Percentiles rank a stretch among this genome's conserved stretches.
phyloP scores from a whole-genome alignment of 176 grass and related monocot genomes.

The Areca catechu region DNA sequence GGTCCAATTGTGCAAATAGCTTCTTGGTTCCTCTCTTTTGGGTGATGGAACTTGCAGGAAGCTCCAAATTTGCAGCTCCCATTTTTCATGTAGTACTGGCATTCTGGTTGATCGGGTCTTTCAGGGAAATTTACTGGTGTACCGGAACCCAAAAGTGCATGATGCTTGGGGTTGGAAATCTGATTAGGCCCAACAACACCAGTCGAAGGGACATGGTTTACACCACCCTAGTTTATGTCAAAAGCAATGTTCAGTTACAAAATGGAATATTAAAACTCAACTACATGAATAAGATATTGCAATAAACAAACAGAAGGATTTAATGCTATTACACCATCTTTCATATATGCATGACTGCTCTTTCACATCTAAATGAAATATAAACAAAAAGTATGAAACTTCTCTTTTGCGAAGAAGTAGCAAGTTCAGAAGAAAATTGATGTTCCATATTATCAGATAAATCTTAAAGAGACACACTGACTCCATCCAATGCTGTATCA shows the following conservation, averaged over 20 bases:
- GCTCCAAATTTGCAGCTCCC: slow-evolving; percentile 34
- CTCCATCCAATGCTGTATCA: too few relatives aligned
- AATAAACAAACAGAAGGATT: neutral
- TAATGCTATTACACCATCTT: too few relatives aligned
- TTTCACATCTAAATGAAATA: too few relatives aligned
- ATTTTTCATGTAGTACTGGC: slow-evolving; percentile 33
- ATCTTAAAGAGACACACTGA: too few relatives aligned
- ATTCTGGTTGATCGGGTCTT: slow-evolving; percentile 33
- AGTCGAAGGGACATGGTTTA: neutral
- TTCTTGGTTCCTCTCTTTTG: slow-evolving; percentile 26
- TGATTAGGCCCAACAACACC: slow-evolving; percentile 5
- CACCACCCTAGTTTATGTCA: neutral
- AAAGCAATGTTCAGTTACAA: neutral
- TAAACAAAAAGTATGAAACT: too few relatives aligned
- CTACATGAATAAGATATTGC: neutral
- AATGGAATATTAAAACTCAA: neutral
- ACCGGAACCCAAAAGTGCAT: slow-evolving; percentile 6
- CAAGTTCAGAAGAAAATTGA: too few relatives aligned
- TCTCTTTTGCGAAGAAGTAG: too few relatives aligned
- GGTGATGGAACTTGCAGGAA: slow-evolving; percentile 46
- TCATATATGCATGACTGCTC: too few relatives aligned
- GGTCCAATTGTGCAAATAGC: slow-evolving; percentile 16
- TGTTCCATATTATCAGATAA: too few relatives aligned
- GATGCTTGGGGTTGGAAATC: neutral
- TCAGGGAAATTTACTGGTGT: slow-evolving; percentile 24